Evolutionary conservation across 2,329 filamentous ascomycete species (phyloP), one percentile per base, ranked within the genome.

Genomic region (Neopestalotiopsis clavispora): DNA sequence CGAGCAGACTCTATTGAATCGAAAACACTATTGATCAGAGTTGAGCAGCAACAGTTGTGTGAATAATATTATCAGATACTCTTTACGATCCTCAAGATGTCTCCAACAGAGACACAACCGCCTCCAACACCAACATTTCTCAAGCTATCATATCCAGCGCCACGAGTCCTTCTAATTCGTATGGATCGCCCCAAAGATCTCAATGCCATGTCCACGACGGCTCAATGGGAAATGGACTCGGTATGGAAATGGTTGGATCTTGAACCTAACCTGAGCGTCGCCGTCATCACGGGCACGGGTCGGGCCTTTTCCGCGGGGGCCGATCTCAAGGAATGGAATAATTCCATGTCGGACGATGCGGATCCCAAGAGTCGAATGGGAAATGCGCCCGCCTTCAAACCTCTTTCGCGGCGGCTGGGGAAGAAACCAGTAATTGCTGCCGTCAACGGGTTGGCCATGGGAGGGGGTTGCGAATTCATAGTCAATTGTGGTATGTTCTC

Each of bases 391-490:
- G 74, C 73, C 12, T 78, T 78, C 65, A 74, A 72, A 60, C 73
- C 74, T 0, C 76, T 90, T 1, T 85, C 84, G 38, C 82, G 86
- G 6, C 80, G 88, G 3, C 75, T 79, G 10, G 88, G 88, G 56
- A 86, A 85, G 76, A 91, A 91, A 73, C 89, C 89, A 0, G 82
- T 91, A 40, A 88, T 91, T 67, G 87, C 87, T 1, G 89, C 89
- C 3, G 88, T 91, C 17, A 90, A 91, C 74, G 89, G 89, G 4
- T 81, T 88, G 20, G 87, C 86, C 63, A 83, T 89, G 71, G 89
- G 89, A 2, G 89, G 87, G 23, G 89, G 89, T 0, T 87, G 85
- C 71, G 89, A 91, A 76, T 89, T 91, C 76, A 82, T 86, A 7
- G 80, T 87, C 9, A 90, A 90, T 75, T 85, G 84, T 71, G 62